phyloP scores from a whole-genome alignment of 1,284 basidiomycete species.

The Sutorius eximius region DNA sequence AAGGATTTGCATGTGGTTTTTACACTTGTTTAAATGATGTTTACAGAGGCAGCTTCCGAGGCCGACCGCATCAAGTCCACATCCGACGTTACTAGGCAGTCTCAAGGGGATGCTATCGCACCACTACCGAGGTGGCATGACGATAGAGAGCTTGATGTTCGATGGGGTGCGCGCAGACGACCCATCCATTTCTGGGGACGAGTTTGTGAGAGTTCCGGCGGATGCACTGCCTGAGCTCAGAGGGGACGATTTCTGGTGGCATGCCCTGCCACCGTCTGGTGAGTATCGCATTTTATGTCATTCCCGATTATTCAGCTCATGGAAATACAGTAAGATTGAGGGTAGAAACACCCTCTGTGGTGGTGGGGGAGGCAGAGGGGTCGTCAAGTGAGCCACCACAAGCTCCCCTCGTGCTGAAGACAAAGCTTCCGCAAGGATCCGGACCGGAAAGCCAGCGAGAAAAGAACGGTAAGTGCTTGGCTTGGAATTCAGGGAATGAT shows the following conservation, averaged over 20 bases:
- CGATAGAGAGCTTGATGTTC: not conserved
- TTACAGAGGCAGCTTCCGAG: not conserved
- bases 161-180: not conserved
- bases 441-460: no score
- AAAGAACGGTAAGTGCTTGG: no score
- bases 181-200: not conserved
- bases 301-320: no score
- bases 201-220: not conserved
- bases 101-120: not conserved
- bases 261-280: not conserved
- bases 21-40: no score
- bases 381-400: no score
- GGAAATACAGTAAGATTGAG: no score
- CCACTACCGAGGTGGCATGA: not conserved
- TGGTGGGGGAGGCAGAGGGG: no score
- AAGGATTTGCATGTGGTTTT: no score
- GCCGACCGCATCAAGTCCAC: not conserved
- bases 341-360: no score
- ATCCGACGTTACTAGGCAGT: constrained; percentile 2
- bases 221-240: not conserved
- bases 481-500: no score
- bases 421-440: no score
- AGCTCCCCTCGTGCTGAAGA: no score
- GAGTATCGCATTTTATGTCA: not conserved
- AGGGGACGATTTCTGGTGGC: not conserved